A percentile compares a stretch with the other conserved stretches of the same genome.
Conservation (phyloP, 2,329 filamentous ascomycete genomes). For the Colletotrichum siamense region DNA sequence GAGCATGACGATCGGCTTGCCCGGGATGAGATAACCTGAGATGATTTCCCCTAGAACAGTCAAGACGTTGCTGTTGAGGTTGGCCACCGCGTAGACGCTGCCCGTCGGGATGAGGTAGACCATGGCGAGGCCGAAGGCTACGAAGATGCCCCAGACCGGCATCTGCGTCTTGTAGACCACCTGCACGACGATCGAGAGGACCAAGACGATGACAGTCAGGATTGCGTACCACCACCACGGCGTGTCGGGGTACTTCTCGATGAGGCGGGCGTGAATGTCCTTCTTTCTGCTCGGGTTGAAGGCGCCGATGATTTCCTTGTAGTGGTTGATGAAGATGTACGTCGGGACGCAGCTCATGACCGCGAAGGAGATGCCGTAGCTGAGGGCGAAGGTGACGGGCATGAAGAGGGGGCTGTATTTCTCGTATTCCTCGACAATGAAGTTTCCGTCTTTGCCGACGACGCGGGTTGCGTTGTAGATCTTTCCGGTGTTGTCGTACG, state of each 20-base stretch:
- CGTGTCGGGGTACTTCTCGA: constrained; percentile 31
- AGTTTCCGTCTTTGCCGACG: constrained; percentile 44
- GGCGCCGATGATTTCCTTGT: constrained; percentile 40
- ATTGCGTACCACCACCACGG: constrained; percentile 45
- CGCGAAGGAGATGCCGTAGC: constrained; percentile 40
- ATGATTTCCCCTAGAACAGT: constrained; percentile 16
- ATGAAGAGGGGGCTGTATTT: constrained; percentile 48
- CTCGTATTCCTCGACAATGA: constrained; percentile 51
- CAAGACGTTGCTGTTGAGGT: constrained; percentile 49
- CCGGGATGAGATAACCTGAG: constrained; percentile 55
- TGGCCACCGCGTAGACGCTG: constrained; percentile 49
- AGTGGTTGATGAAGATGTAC: constrained; percentile 45
- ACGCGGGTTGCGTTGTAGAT: constrained; percentile 57
- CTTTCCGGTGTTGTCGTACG: constrained; percentile 53
- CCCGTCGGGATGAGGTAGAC: constrained; percentile 56
- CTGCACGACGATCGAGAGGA: constrained; percentile 36
- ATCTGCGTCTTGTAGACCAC: constrained; percentile 61
- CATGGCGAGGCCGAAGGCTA: constrained; percentile 48
- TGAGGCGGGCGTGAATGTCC: constrained; percentile 37
- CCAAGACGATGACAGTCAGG: constrained; percentile 35
- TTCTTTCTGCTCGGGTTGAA: constrained; percentile 12
- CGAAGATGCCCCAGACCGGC: constrained; percentile 60
- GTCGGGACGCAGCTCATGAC: constrained; percentile 40
- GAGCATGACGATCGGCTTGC: constrained; percentile 42
- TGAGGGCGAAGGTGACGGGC: constrained; percentile 37